Percentiles rank a stretch among this genome's conserved stretches.
Conservation (phyloP, 352 stramenopile genomes). For the Globisporangium lucens region DNA sequence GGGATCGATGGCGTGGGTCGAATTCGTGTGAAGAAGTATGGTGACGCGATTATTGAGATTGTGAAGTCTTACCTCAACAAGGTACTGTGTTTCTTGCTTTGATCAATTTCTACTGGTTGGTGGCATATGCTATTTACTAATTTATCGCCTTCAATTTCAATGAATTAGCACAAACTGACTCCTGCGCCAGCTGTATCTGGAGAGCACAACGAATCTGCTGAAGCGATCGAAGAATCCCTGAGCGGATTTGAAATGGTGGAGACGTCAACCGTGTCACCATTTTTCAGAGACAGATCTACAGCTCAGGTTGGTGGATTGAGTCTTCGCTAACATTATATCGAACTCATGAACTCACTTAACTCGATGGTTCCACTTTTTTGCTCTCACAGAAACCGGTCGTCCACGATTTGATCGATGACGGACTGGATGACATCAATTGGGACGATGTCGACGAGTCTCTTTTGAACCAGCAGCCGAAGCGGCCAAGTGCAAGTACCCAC, state of each 20-base stretch:
- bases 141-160: not conserved
- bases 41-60: constrained; percentile 79
- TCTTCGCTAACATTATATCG: not conserved
- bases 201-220: constrained; percentile 21
- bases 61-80: constrained; percentile 77
- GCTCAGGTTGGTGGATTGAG: constrained; percentile 2
- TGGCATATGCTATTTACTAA: not conserved
- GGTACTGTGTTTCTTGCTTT: constrained; percentile 24
- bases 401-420: constrained; percentile 30
- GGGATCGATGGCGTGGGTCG: constrained; percentile 81
- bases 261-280: constrained; percentile 36
- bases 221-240: constrained; percentile 31
- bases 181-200: constrained; percentile 28
- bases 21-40: constrained; percentile 86
- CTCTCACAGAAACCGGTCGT: constrained; percentile 7
- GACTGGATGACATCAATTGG: constrained; percentile 70
- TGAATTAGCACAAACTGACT: constrained; percentile 56
- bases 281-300: constrained; percentile 38
- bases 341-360: not conserved
- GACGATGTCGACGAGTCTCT: constrained; percentile 43
- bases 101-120: not conserved
- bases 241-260: constrained; percentile 25
- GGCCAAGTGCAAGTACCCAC: constrained; percentile 12
- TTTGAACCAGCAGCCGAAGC: constrained; percentile 33
- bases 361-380: not conserved